Evolutionary conservation across 176 grass and related monocot genomes (phyloP), one percentile per base, ranked within the genome.

Genomic region (Calamus simplicifolius): DNA sequence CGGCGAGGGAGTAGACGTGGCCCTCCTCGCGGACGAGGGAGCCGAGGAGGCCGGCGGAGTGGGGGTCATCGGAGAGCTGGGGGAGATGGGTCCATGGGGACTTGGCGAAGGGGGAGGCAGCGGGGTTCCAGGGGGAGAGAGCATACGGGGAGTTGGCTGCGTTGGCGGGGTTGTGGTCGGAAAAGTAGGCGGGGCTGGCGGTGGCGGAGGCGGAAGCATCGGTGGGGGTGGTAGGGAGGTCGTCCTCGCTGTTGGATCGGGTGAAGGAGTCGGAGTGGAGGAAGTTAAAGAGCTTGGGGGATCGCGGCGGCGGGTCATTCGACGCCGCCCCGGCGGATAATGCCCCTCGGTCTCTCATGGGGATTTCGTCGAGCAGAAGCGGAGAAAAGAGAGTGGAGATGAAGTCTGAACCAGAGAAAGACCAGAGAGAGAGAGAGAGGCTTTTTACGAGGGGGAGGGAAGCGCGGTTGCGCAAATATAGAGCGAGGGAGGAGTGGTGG

Each of bases 1-100:
- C 52, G 7, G 75, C 79, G 16, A 91, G 63, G 12, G 88, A 85
- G 75, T 79, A 80, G 1, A 91, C 54, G 55, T 80, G 80, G 0
- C 76, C 82, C 53, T 51, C 75, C 49, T 59, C 43, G 54, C 75
- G 78, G 19, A 63, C 57, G 29, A 74, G 76, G 28, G 88, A 77
- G 54, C 38, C 69, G 62, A 83, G 27, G 18, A 86, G 76, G 4
- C 75, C 71, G 4, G 29, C 56, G 15, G 25, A n/a, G 43, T 16
- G 4, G 26, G 18, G 30, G 25, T 26, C 16, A 13, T 26, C 5
- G 16, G 49, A 3, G 49, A n/a, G 63, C 31, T 8, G 38, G 31
- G 52, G 31, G 16, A 27, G 14, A 5, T 35, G 66, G 18, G 54
- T 70, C 68, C 68, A 71, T 0, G 56, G 68, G 17, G 56, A 60